A percentile compares a stretch with the other conserved stretches of the same genome.
Evolutionary conservation across 805 yeast species (phyloP).

Genomic region (Cyberlindnera mrakii): DNA sequence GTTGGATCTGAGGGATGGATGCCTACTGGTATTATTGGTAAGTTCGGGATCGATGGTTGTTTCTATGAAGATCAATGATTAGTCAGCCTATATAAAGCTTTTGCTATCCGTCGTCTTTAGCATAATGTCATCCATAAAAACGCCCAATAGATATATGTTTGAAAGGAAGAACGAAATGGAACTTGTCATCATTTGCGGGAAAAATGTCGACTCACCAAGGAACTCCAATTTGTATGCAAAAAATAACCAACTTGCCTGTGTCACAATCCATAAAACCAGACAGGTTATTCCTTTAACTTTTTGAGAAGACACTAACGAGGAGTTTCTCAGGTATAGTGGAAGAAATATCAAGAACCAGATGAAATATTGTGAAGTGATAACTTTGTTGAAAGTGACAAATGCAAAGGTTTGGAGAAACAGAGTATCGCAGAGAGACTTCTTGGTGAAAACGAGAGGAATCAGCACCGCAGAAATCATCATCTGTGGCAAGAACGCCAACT

Average conservation of each 20-base stretch:
- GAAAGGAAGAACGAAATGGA: conserved; percentile 53
- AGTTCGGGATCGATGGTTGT: conserved; percentile 70
- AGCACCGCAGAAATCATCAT: conserved; percentile 49
- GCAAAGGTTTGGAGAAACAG: conserved; percentile 72
- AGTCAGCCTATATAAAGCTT: background rate
- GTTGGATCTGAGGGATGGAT: conserved; percentile 45
- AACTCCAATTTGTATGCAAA: conserved; percentile 81
- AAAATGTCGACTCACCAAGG: conserved; percentile 60
- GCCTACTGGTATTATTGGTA: conserved; percentile 47
- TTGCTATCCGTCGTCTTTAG: conserved; percentile 1
- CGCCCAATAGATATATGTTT: conserved; percentile 56
- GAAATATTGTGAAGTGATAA: conserved; percentile 91
- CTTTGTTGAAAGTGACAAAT: conserved; percentile 76
- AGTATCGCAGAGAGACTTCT: conserved; percentile 39
- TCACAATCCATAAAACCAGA: conserved; percentile 52
- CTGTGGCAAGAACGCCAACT: conserved; percentile 82
- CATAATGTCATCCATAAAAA: conserved; percentile 35
- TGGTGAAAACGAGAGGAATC: conserved; percentile 48
- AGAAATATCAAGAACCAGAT: conserved; percentile 87
- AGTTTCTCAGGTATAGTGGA: conserved; percentile 59
- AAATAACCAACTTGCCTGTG: conserved; percentile 75
- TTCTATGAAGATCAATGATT: conserved; percentile 37
- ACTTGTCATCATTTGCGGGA: conserved; percentile 49
- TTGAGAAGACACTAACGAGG: conserved; percentile 28
- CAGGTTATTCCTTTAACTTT: conserved; percentile 35